Conservation (phyloP, 2,329 filamentous ascomycete species). For the Eutypella sp. region DNA sequence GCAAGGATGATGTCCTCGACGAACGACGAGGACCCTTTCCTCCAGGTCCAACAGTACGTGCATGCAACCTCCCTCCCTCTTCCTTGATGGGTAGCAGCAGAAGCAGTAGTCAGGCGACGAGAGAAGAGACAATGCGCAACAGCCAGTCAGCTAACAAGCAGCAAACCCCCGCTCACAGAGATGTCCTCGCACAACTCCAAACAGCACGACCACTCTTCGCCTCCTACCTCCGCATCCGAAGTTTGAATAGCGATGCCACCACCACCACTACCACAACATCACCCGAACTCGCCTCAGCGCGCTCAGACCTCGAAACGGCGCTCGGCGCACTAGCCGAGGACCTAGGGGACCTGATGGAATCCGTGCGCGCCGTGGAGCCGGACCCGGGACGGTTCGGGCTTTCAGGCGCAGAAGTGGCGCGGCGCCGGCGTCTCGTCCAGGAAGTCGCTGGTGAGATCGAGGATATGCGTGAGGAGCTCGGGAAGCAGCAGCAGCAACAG, state of each 20-base stretch:
- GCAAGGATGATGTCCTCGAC: constrained; percentile 62
- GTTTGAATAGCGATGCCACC: constrained; percentile 56
- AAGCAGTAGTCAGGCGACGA: no score
- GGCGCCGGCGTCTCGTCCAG: constrained; percentile 75
- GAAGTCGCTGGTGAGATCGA: constrained; percentile 88
- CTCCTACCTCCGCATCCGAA: constrained; percentile 93
- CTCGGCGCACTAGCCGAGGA: constrained; percentile 73
- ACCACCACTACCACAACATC: constrained; percentile 56
- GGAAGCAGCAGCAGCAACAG: constrained; percentile 44
- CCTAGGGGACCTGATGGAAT: constrained; percentile 80
- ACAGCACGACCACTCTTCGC: constrained; percentile 82
- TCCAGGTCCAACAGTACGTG: constrained; percentile 64
- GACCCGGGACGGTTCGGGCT: constrained; percentile 86
- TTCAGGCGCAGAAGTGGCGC: constrained; percentile 72
- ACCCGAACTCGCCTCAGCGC: constrained; percentile 79
- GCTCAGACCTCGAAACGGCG: constrained; percentile 60
- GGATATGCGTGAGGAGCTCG: constrained; percentile 80
- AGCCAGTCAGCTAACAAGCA: no score
- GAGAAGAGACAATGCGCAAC: no score
- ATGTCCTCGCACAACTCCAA: constrained; percentile 79
- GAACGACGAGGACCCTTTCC: constrained; percentile 65
- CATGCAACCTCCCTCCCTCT: constrained; percentile 2
- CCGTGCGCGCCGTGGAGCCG: constrained; percentile 80
- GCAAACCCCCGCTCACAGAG: constrained; percentile 51
- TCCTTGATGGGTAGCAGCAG: background rate